Base-by-base conservation (phyloP, 352 stramenopile genomes). In the Globisporangium echinulatum region DNA sequence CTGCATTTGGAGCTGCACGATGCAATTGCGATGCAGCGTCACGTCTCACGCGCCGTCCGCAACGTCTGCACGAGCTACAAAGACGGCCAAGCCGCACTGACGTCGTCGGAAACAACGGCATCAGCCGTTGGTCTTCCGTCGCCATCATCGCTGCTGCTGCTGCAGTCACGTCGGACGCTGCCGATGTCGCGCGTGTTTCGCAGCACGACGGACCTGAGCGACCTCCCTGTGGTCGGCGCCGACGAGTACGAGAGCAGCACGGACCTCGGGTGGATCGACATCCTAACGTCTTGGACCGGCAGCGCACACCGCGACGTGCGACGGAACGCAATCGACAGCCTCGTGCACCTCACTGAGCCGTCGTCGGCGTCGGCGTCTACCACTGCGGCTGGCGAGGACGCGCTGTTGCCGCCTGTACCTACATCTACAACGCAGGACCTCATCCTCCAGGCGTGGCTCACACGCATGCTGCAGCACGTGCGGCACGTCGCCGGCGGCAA, bases 211-310 rank as follows among this genome's bases (percentile, higher is more conserved):
- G 83, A 92, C 56, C 52, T 92, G 42, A 87, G 71, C 33, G 83
- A 88, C 56, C 65, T 92, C 15, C 83, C 83, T 4, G 73, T 92
- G 3, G 58, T 87, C 11, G 83, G 80, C 8, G 83, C 80, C 39
- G 83, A 87, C 51, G 85, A 94, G 44, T 90, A 88, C 61, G 83
- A 94, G 47, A 66, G 76, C 19, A 84, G 58, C 46, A 90, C 77
- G 10, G 74, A 92, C 59, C 80, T 89, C 49, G 85, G 85, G 0
- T 94, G 85, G 85, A 73, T 88, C 36, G 85, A 94, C 52, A 90
- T 94, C 36, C 54, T 92, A 37, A 92, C 82, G 1, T 56, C 74
- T 40, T 94, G 85, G 85, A 83, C 72, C 11, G 68, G 70, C n/a
- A 91, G 74, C 42, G 50, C 70, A 19, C 63, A 85, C 19, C 68